These are phyloP conservation scores for Syzygium aromaticum DNA, from an alignment of 345 rosid species.

Conservation along the genomic window DNA sequence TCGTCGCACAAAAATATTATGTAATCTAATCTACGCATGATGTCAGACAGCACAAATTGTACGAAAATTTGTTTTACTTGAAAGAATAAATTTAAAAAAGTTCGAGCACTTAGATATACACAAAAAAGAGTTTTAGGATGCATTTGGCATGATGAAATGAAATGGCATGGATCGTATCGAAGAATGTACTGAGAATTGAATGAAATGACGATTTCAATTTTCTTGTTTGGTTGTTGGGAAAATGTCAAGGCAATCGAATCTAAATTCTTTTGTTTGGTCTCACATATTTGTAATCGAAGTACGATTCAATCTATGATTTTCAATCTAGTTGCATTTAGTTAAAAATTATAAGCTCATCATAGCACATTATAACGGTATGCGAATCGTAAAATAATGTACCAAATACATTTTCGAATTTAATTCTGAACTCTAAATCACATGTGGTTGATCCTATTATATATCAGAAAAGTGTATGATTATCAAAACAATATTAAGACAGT, in stretches of 20 bases:
- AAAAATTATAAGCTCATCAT: neutral
- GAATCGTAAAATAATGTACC: neutral
- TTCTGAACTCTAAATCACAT: neutral
- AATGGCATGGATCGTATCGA: too few species aligned
- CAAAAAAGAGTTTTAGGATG: neutral
- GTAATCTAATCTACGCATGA: neutral
- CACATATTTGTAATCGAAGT: neutral
- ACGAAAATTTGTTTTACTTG: accelerated
- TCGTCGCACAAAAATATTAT: neutral
- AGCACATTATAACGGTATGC: neutral
- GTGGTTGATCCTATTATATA: neutral
- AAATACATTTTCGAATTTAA: neutral
- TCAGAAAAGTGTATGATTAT: neutral
- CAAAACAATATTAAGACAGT: neutral
- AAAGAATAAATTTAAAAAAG: accelerated
- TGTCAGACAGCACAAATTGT: neutral
- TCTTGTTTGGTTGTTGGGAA: accelerated
- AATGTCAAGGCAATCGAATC: too few species aligned
- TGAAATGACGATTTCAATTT: too few species aligned
- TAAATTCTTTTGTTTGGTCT: neutral
- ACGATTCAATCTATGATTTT: neutral
- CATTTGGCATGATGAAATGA: neutral
- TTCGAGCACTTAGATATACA: accelerated
- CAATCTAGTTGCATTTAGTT: neutral
- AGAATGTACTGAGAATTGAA: neutral